Percentiles rank a stretch among this genome's conserved stretches.
Conservation (phyloP, 805 yeast species). For the Wickerhamomyces chambardii region DNA sequence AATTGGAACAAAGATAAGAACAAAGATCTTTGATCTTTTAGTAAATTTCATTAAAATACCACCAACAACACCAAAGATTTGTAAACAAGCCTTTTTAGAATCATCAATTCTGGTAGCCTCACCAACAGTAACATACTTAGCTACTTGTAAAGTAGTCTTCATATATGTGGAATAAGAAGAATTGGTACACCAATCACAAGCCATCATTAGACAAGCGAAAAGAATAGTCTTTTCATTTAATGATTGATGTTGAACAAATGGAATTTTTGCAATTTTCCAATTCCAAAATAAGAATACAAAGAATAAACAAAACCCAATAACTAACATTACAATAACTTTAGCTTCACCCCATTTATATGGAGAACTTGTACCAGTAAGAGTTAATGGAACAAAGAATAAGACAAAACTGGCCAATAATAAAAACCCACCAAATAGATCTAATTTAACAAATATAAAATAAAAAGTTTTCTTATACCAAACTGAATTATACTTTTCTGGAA, state of each 20-base stretch:
- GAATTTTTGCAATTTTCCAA: slow-evolving; percentile 7
- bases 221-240: slow-evolving; percentile 13
- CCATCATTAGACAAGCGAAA: slow-evolving; percentile 11
- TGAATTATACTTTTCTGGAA: slow-evolving; percentile 6
- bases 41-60: slow-evolving; percentile 22
- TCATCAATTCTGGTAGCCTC: slow-evolving; percentile 21
- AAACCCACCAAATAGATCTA: slow-evolving; percentile 17
- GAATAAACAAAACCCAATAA: slow-evolving; percentile 16
- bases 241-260: slow-evolving; percentile 18
- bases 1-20: slow-evolving; percentile 14
- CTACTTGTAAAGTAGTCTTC: slow-evolving; percentile 19
- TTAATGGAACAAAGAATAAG: slow-evolving; percentile 19
- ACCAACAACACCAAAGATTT: slow-evolving; percentile 16
- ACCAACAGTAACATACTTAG: slow-evolving; percentile 19
- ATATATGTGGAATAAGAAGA: slow-evolving; percentile 18
- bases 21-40: slow-evolving; percentile 17
- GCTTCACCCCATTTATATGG: slow-evolving; percentile 16
- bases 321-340: slow-evolving; percentile 15
- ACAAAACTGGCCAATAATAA: slow-evolving; percentile 14
- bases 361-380: slow-evolving; percentile 16
- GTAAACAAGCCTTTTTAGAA: slow-evolving; percentile 19
- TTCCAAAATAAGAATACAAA: slow-evolving; percentile 15
- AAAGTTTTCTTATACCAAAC: slow-evolving; percentile 4
- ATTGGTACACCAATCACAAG: slow-evolving; percentile 17
- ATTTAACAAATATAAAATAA: slow-evolving; percentile 8